Base-by-base conservation (phyloP, 306 rosid genomes). In the Acacia acuminata region DNA sequence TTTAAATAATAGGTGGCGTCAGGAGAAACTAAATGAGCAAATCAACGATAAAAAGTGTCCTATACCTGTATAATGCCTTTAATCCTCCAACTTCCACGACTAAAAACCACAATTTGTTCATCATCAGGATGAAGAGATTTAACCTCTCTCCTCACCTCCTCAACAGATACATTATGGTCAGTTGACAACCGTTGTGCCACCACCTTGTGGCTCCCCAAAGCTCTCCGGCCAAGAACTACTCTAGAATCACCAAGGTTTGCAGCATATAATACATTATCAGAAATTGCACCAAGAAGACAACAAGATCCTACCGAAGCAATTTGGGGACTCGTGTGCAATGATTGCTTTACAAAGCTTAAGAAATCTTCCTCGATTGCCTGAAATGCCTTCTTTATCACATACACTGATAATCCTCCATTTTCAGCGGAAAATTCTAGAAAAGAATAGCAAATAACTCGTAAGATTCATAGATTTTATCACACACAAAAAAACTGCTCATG, bases 31-130 rank as follows among this genome's bases (percentile, higher is more conserved):
- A 74, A 40, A 63, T n/a, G 51, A 44, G 56, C 17, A 72, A 17
- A 42, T 9, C 4, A 70, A 36, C 47, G 20, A 56, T 2, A n/a
- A 53, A 53, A 56, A n/a, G 63, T 2, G 63, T n/a, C 25, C 63
- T 71, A 56, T 91, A 94, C 98, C 99, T 96, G 99, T 89, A 96
- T 96, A 78, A 96, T 96, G 66, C 99, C 99, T 82, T 96, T 96
- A 64, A 96, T 92, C 79, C 99, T 91, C 99, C 99, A 96, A 63
- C 90, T 96, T 64, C 99, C 99, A 2, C 92, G 98, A 60, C 53
- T 87, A 79, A 87, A 85, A 32, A 96, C 94, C 55, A 96, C 98
- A 53, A 92, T 74, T 30, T 89, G 97, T 2, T 96, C 64, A 86
- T 96, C 99, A 77, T 96, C 99, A 3, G 99, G 99, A 79, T 96